Conservation (phyloP, 176 grass and related monocot species). For the Avena eriantha region DNA sequence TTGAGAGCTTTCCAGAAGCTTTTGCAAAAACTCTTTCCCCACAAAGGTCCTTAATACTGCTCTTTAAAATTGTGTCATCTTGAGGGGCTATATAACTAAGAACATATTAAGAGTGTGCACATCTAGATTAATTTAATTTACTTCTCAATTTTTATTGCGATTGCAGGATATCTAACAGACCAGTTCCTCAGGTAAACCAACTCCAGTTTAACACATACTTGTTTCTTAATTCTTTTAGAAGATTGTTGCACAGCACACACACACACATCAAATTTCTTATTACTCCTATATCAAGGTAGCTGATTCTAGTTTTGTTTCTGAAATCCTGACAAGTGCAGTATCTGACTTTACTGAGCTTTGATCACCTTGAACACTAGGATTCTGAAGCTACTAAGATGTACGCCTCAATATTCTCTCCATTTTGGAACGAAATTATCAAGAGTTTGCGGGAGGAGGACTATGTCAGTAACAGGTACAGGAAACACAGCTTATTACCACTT, state of each 20-base stretch:
- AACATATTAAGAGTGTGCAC: background rate
- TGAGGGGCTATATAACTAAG: constrained; percentile 4
- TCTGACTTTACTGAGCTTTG: background rate
- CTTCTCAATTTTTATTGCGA: constrained; percentile 14
- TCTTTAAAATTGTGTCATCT: constrained; percentile 28
- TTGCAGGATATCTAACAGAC: constrained; percentile 62
- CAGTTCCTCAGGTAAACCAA: constrained; percentile 68
- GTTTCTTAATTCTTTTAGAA: constrained; percentile 17
- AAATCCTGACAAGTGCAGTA: background rate
- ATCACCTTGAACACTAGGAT: constrained; percentile 52
- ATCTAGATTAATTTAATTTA: constrained; percentile 16
- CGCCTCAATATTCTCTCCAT: constrained; percentile 88
- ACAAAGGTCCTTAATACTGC: constrained; percentile 54
- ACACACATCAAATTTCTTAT: background rate
- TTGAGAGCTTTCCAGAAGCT: constrained; percentile 95
- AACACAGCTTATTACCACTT: constrained; percentile 19
- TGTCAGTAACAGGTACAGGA: constrained; percentile 73
- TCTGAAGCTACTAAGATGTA: constrained; percentile 65
- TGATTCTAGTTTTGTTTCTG: constrained; percentile 18
- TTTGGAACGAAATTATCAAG: constrained; percentile 99
- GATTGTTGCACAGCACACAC: background rate
- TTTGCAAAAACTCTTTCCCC: constrained; percentile 85
- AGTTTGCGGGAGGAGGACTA: constrained; percentile 98
- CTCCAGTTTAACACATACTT: background rate
- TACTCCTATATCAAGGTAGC: background rate